Evolutionary conservation across 768 basidiomycete genomes (phyloP).

Genomic region (Pluteus cervinus): DNA sequence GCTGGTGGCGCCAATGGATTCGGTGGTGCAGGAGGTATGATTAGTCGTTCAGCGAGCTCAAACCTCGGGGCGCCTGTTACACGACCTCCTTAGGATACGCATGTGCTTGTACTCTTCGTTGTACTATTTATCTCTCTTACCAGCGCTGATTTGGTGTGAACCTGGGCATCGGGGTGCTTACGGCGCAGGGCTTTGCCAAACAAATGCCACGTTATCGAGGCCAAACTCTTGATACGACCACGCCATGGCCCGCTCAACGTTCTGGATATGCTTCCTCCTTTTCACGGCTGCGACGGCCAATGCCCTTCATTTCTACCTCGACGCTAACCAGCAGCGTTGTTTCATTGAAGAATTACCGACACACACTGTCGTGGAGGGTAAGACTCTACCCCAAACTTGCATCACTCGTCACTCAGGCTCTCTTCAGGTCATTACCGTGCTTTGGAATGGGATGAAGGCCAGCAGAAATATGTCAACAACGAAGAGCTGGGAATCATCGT

Average conservation of each 20-base stretch:
- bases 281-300: slow-evolving; percentile 42
- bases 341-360: slow-evolving; percentile 95
- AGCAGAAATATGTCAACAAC: slow-evolving; percentile 64
- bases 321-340: slow-evolving; percentile 88
- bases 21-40: slow-evolving; percentile 23
- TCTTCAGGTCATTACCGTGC: slow-evolving; percentile 83
- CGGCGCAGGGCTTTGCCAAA: too few species aligned
- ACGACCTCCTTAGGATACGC: too few species aligned
- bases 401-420: slow-evolving; percentile 2
- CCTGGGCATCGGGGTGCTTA: too few species aligned
- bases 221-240: slow-evolving; percentile 1
- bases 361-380: slow-evolving; percentile 94
- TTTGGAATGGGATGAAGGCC: slow-evolving; percentile 80
- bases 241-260: slow-evolving; percentile 23
- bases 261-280: slow-evolving; percentile 17
- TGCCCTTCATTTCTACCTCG: slow-evolving; percentile 95
- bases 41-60: slow-evolving; percentile 26
- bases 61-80: neutral
- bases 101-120: too few species aligned
- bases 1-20: slow-evolving; percentile 24
- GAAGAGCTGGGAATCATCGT: slow-evolving; percentile 83
- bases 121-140: too few species aligned
- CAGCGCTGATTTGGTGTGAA: too few species aligned
- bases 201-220: too few species aligned
- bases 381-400: slow-evolving; percentile 9